A percentile compares a stretch with the other conserved stretches of the same genome.
phyloP scores from a whole-genome alignment of 2,329 filamentous ascomycete species.

The Penicillium concentricum region DNA sequence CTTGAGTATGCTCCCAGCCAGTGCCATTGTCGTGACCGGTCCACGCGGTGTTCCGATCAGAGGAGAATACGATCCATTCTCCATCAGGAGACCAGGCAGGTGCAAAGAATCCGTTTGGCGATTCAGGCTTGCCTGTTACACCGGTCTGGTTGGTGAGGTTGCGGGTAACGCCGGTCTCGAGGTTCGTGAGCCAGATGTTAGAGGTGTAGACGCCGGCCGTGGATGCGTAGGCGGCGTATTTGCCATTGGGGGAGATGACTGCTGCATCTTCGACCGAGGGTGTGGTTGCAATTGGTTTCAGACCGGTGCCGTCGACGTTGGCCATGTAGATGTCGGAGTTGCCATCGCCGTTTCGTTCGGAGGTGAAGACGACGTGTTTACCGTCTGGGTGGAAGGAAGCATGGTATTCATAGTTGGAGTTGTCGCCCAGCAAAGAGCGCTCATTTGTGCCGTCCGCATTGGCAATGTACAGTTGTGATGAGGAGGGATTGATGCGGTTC shows the following conservation, averaged over 20 bases:
- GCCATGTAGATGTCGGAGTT: constrained; percentile 45
- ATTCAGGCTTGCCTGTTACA: constrained; percentile 2
- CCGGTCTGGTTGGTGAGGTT: constrained; percentile 42
- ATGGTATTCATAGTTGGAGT: constrained; percentile 40
- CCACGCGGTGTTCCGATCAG: constrained; percentile 46
- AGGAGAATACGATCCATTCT: constrained; percentile 44
- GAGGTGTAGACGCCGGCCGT: constrained; percentile 38
- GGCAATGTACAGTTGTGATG: constrained; percentile 31
- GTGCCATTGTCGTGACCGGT: constrained; percentile 39
- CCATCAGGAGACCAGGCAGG: constrained; percentile 45
- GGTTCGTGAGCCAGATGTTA: constrained; percentile 45
- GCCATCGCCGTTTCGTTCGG: constrained; percentile 43
- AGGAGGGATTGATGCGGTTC: constrained; percentile 16
- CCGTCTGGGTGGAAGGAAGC: constrained; percentile 41
- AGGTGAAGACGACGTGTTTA: constrained; percentile 44
- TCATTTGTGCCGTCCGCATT: constrained; percentile 43
- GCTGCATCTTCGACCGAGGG: constrained; percentile 40
- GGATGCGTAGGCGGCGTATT: constrained; percentile 41
- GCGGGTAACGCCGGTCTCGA: constrained; percentile 30
- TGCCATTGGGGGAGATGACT: constrained; percentile 43
- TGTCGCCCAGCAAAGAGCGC: constrained; percentile 29
- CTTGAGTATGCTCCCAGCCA: constrained; percentile 16
- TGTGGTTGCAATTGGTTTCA: constrained; percentile 37
- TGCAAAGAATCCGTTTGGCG: constrained; percentile 37
- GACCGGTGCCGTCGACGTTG: constrained; percentile 35